Evolutionary conservation across 2,329 filamentous ascomycete species (phyloP).

Genomic region (Orbilia oligospora): DNA sequence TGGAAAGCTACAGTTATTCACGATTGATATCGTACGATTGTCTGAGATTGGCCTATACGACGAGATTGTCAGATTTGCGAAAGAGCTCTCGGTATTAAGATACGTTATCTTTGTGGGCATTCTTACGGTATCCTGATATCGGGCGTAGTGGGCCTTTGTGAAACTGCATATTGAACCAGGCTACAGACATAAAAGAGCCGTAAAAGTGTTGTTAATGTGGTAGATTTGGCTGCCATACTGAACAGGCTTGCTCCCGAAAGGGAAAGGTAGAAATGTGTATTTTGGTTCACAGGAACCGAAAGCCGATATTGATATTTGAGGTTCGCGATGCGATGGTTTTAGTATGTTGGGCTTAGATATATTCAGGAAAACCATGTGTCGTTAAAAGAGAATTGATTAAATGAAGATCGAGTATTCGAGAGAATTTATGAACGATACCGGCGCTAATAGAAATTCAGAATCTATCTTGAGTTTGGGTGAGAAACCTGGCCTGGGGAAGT

Average conservation of each 20-base stretch:
- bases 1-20: conserved; percentile 79
- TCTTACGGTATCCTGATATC: conserved; percentile 52
- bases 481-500: background rate
- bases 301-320: too few species aligned
- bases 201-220: conserved; percentile 57
- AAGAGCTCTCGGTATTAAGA: background rate
- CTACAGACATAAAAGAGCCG: conserved; percentile 12
- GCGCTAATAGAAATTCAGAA: conserved; percentile 36
- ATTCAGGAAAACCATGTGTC: too few species aligned
- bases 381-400: background rate
- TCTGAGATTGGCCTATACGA: conserved; percentile 63
- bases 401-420: conserved; percentile 9
- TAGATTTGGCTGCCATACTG: conserved; percentile 29
- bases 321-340: too few species aligned
- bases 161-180: conserved; percentile 26
- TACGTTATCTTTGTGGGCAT: background rate
- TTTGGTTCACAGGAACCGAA: too few species aligned
- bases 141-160: conserved; percentile 45
- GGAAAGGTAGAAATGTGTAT: background rate
- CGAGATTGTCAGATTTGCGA: background rate
- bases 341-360: too few species aligned
- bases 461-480: background rate
- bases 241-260: background rate
- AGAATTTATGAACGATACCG: conserved; percentile 45
- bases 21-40: conserved; percentile 75